Percentiles rank a stretch among this genome's conserved stretches.
Conservation (phyloP, 768 basidiomycete genomes). For the Tricholoma furcatifolium region DNA sequence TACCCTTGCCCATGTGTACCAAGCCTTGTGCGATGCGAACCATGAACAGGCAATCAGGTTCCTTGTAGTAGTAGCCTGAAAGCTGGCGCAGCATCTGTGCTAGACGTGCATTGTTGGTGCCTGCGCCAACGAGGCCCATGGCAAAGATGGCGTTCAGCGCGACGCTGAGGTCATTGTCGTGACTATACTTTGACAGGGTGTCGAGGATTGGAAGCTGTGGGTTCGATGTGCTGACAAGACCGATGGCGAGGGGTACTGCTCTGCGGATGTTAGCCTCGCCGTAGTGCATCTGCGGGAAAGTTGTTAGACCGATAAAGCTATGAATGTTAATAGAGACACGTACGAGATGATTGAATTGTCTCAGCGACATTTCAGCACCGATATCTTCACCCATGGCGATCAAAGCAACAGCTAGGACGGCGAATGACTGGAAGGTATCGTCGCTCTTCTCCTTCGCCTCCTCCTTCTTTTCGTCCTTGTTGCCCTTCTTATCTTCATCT, state of each 20-base stretch:
- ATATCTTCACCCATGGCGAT: conserved; percentile 99
- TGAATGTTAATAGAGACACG: conserved; percentile 21
- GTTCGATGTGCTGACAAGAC: conserved; percentile 92
- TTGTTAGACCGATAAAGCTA: conserved; percentile 16
- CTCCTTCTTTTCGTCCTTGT: conserved; percentile 60
- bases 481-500: conserved; percentile 42
- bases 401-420: conserved; percentile 89
- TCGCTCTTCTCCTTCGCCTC: conserved; percentile 46
- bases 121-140: conserved; percentile 97
- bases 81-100: conserved; percentile 97
- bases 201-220: conserved; percentile 93
- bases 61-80: conserved; percentile 98
- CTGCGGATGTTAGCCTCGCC: conserved; percentile 92
- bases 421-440: conserved; percentile 88
- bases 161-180: conserved; percentile 96
- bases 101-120: conserved; percentile 97
- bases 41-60: conserved; percentile 94
- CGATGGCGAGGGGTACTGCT: conserved; percentile 92
- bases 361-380: conserved; percentile 95
- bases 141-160: conserved; percentile 97
- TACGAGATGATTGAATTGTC: conserved; percentile 97
- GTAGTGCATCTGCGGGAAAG: conserved; percentile 83
- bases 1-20: conserved; percentile 99
- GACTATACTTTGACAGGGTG: conserved; percentile 97
- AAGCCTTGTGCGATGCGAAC: conserved; percentile 94